These are phyloP conservation scores for Populus hybrid DNA, from an alignment of 441 rosid species.

Conservation along the genomic window DNA sequence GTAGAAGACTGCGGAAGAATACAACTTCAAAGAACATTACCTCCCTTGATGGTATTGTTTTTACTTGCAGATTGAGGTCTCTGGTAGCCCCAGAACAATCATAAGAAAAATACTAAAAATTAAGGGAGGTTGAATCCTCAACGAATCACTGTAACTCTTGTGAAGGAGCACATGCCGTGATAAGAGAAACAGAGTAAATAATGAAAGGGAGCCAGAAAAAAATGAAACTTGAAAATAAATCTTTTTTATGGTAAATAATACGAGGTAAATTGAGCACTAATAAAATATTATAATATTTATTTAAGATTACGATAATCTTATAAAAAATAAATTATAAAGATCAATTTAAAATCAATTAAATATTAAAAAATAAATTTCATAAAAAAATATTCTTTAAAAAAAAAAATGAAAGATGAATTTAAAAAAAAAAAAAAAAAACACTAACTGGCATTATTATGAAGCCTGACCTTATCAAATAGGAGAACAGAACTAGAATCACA, in stretches of 20 bases:
- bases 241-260: neutral
- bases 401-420: too few relatives aligned
- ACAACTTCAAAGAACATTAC: neutral
- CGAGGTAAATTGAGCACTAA: too few relatives aligned
- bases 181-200: slow-evolving; percentile 1
- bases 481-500: too few relatives aligned
- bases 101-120: neutral
- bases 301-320: too few relatives aligned
- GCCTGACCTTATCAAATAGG: too few relatives aligned
- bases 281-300: too few relatives aligned
- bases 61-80: slow-evolving; percentile 10
- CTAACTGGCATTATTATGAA: too few relatives aligned
- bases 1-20: neutral
- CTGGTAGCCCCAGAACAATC: slow-evolving; percentile 20
- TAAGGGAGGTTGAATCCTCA: slow-evolving; percentile 1
- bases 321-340: too few relatives aligned
- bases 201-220: slow-evolving; percentile 13
- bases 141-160: slow-evolving; percentile 25
- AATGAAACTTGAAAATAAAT: slow-evolving; percentile 18
- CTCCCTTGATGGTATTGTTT: slow-evolving; percentile 12
- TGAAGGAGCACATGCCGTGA: neutral
- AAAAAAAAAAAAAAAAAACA: too few relatives aligned
- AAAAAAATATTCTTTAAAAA: too few relatives aligned
- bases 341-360: too few relatives aligned
- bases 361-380: too few relatives aligned